A percentile compares a stretch with the other conserved stretches of the same genome.
phyloP scores from a whole-genome alignment of 129 eudicot genomes.

The Rutidosis leptorrhynchoides region DNA sequence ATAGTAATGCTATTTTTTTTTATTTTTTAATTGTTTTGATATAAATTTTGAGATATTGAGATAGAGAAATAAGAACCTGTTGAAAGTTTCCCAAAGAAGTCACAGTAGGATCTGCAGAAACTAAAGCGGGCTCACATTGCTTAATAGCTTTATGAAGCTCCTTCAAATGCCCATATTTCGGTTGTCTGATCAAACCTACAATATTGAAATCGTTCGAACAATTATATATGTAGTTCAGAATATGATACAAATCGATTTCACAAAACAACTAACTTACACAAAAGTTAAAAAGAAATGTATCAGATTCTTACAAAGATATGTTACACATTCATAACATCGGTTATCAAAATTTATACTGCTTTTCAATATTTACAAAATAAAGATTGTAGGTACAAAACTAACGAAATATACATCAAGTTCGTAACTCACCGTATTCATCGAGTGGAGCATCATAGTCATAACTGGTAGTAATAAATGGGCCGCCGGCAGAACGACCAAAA shows the following conservation, averaged over 20 bases:
- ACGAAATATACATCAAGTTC: neutral
- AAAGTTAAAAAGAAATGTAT: slow-evolving; percentile 3
- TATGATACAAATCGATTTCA: neutral
- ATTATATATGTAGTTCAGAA: neutral
- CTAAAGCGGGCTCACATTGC: slow-evolving; percentile 49
- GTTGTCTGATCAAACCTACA: slow-evolving; percentile 59
- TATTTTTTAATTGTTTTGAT: neutral
- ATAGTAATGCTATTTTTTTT: neutral
- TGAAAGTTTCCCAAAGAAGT: slow-evolving; percentile 45
- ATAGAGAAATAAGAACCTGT: slow-evolving; percentile 33
- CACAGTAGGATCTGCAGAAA: slow-evolving; percentile 45
- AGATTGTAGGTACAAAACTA: neutral
- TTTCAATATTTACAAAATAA: neutral
- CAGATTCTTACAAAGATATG: neutral
- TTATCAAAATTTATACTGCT: neutral
- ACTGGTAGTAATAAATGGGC: slow-evolving; percentile 61
- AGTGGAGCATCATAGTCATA: slow-evolving; percentile 76
- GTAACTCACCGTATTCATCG: slow-evolving; percentile 58
- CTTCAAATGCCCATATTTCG: slow-evolving; percentile 53
- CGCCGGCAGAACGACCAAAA: slow-evolving; percentile 67
- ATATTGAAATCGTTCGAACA: slow-evolving; percentile 1
- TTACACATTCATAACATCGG: neutral
- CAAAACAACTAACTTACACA: neutral
- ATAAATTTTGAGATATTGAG: neutral
- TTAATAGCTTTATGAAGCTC: slow-evolving; percentile 59